These are phyloP conservation scores for Babesia caballi DNA, from an alignment of 169 alveolate genomes.

Conservation along the genomic window DNA sequence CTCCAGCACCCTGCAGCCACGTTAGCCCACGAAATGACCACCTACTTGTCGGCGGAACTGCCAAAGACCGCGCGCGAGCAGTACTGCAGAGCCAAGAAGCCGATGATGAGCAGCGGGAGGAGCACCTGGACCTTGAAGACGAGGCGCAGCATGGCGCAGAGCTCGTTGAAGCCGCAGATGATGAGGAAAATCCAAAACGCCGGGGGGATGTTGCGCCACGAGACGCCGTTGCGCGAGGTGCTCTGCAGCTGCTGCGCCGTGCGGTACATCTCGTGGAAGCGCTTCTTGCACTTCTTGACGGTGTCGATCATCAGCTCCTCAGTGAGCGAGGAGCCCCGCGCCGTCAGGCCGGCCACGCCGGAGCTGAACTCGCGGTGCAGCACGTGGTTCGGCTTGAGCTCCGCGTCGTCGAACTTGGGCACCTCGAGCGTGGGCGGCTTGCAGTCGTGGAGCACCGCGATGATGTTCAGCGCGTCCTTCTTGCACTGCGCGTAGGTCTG, in stretches of 20 bases:
- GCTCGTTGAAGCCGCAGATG: conserved; percentile 75
- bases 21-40: background rate
- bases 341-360: conserved; percentile 9
- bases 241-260: conserved; percentile 52
- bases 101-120: conserved; percentile 62
- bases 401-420: conserved; percentile 10
- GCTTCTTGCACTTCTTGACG: conserved; percentile 40
- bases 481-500: conserved; percentile 45
- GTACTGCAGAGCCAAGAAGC: conserved; percentile 42
- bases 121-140: conserved; percentile 67
- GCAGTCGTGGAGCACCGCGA: conserved; percentile 34
- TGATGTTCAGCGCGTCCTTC: conserved; percentile 58
- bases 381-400: conserved; percentile 33
- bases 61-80: conserved; percentile 59
- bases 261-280: conserved; percentile 51
- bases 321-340: background rate
- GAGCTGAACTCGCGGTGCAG: conserved; percentile 29
- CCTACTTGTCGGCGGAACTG: conserved; percentile 33
- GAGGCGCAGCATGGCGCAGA: conserved; percentile 44
- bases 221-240: conserved; percentile 29
- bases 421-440: conserved; percentile 14
- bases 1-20: conserved; percentile 6
- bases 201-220: conserved; percentile 75
- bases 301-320: conserved; percentile 27
- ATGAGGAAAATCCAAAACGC: conserved; percentile 70